Base-by-base conservation (phyloP, 2,329 filamentous ascomycete genomes). In the Diaporthe helianthi region DNA sequence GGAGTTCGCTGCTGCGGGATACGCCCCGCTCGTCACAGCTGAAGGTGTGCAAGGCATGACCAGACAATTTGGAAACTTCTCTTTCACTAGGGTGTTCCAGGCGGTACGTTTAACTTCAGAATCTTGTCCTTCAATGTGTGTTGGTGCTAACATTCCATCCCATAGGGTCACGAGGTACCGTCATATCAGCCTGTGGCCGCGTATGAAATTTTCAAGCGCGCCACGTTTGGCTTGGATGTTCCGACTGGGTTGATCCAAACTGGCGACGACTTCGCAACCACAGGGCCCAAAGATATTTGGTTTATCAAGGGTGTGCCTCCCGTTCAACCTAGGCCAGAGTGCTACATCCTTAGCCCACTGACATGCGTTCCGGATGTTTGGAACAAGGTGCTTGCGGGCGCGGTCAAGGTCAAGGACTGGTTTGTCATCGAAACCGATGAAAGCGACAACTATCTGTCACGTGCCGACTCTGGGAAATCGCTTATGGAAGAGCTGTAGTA, bases 1-100 rank as follows among this genome's bases (percentile, higher is more conserved):
- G 7, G 74, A 78, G 3, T 89, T 89, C 78, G 77, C 69, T 10
- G 75, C 79, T 0, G 87, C 90, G 0, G 90, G 89, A 0, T 93
- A 92, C 75, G 83, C 85, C 0, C 85, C 88, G 2, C 84, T 93
- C 51, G 79, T 85, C 17, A 86, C 89, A 8, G 88, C 89, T 72
- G 82, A 80, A 12, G 81, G 83, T 3, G 85, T 86, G 76, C 88
- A 83, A 26, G 91, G 91, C 8, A 85, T 86, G 71, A 90, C 91
- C 0, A 83, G 90, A 3, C 90, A 92, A 75, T 89, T 86, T 72
- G 90, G 89, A 1, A 93, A 93, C 72, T 83, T 89, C 69, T 86
- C 84, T 2, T 90, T 88, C 76, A 82, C 85, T 24, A 81, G 87
- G 0, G 83, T 89, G 19, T 89, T 86, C 74, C 84, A 88, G 73